Evolutionary conservation across 2,329 filamentous ascomycete species (phyloP), one percentile per base, ranked within the genome.

Genomic region (Thermoascus crustaceus): DNA sequence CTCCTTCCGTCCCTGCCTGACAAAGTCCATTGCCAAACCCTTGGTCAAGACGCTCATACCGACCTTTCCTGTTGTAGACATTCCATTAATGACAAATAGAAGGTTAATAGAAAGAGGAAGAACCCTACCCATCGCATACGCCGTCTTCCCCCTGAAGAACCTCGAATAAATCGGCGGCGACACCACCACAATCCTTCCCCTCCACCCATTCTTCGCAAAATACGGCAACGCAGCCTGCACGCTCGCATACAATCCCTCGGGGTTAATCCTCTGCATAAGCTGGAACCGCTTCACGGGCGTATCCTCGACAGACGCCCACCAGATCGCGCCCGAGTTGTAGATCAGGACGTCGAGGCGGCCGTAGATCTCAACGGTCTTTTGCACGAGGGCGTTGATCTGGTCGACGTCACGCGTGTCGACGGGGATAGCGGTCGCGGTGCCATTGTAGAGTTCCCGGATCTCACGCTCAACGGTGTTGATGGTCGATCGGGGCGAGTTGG

Each of bases 301-400:
- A 30, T 78, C 73, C 34, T 78, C 72, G 0, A 93, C 76, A 1
- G 80, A 73, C 0, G 80, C 74, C 84, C 85, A 89, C 80, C 81
- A 91, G 46, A 93, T 87, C 2, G 85, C 85, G 25, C 85, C 85
- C 0, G 80, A 79, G 56, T 91, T 93, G 67, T 93, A 93, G 32
- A 91, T 59, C 2, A 93, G 61, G 0, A 82, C 80, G 53, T 91
- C 84, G 3, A 93, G 65, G 14, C 72, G 73, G 27, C 71, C 70
- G 48, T 82, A 80, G 4, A 58, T 66, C 49, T 75, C 44, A 4
- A 82, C 61, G 0, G 79, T 79, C 37, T 69, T 57, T 14, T 71
- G 55, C 2, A 88, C 63, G 25, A 89, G 68, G 5, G 55, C 48
- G 33, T 78, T 59, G 18, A 88, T 68, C 55, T 75, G 79, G 5